Base-by-base conservation (phyloP, 805 yeast species). In the Helenozyma rhizophorensis region DNA sequence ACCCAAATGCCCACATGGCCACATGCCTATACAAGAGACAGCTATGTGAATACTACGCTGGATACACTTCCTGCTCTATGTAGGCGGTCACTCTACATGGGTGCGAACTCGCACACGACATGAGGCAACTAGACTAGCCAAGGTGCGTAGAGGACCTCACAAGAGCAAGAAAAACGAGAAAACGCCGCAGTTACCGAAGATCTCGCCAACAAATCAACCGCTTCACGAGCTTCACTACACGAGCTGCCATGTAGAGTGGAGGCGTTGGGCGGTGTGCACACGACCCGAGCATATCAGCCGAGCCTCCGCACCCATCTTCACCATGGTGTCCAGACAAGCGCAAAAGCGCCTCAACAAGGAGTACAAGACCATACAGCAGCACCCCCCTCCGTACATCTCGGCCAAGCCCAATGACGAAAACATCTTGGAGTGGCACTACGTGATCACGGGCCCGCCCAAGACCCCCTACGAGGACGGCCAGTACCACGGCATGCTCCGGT, bases 401-500 rank as follows among this genome's bases (percentile, higher is more conserved):
- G 96, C 97, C 14, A 79, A 82, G 38, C 97, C 97, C 4, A 76
- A 81, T 39, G 97, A 93, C 37, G 70, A 75, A 27, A 88, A 93
- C 55, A 83, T 93, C 34, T 64, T 93, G 34, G 94, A 86, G 54
- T 89, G 97, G 96, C 96, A 88, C 58, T 90, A 86, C 54, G 74
- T 89, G 21, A 82, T 90, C 32, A 80, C 87, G 0, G 97, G 97
- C 1, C 96, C 97, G 4, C 88, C 93, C 10, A 80, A 79, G 23
- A 84, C 96, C 1, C 94, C 94, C 3, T 90, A 83, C 56, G 82
- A 72, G 35, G 76, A 75, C 14, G 97, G 97, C 0, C 93, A 86
- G 54, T 88, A 83, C 53, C 96, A 88, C 52, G 96, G 97, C 2
- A 73, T 85, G n/a, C 68, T 88, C 14, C 64, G 80, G 11, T 86